phyloP scores from a whole-genome alignment of 2,329 filamentous ascomycete genomes.

The Kalmusia sp. region DNA sequence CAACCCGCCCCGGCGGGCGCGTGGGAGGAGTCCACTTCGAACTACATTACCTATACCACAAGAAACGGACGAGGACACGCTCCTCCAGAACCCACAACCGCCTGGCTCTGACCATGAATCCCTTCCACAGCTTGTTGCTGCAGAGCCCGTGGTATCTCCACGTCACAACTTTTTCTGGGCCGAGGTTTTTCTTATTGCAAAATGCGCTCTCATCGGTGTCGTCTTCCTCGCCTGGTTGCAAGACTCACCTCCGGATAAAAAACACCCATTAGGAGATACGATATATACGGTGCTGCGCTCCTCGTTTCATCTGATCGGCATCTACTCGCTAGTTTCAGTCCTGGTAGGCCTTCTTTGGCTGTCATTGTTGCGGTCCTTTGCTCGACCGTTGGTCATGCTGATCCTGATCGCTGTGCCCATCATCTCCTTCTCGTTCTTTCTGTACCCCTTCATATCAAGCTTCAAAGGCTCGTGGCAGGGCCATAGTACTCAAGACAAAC shows the following conservation, averaged over 20 bases:
- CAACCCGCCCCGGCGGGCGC: slow-evolving; percentile 50
- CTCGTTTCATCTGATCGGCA: slow-evolving; percentile 86
- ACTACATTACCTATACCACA: slow-evolving; percentile 51
- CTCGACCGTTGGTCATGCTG: slow-evolving; percentile 79
- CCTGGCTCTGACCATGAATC: slow-evolving; percentile 60
- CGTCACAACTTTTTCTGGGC: slow-evolving; percentile 91
- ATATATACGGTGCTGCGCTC: slow-evolving; percentile 88
- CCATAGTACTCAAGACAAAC: slow-evolving; percentile 80
- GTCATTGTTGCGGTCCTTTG: slow-evolving; percentile 84
- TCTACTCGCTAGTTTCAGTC: slow-evolving; percentile 90
- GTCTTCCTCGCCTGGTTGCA: slow-evolving; percentile 91
- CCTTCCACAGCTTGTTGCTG: slow-evolving; percentile 64
- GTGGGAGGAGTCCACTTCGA: slow-evolving; percentile 51
- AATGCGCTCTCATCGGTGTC: slow-evolving; percentile 85
- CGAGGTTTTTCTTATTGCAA: slow-evolving; percentile 83
- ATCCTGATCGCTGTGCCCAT: slow-evolving; percentile 85
- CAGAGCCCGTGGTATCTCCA: slow-evolving; percentile 48
- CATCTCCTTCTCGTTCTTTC: slow-evolving; percentile 84
- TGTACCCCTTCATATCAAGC: slow-evolving; percentile 91
- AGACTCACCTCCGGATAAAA: slow-evolving; percentile 73
- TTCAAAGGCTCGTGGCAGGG: slow-evolving; percentile 80
- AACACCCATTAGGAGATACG: slow-evolving; percentile 83
- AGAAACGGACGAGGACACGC: slow-evolving; percentile 60
- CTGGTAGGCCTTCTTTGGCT: slow-evolving; percentile 91
- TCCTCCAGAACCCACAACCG: slow-evolving; percentile 51